Base-by-base conservation (phyloP, 129 eudicot genomes). In the Ambrosia artemisiifolia region DNA sequence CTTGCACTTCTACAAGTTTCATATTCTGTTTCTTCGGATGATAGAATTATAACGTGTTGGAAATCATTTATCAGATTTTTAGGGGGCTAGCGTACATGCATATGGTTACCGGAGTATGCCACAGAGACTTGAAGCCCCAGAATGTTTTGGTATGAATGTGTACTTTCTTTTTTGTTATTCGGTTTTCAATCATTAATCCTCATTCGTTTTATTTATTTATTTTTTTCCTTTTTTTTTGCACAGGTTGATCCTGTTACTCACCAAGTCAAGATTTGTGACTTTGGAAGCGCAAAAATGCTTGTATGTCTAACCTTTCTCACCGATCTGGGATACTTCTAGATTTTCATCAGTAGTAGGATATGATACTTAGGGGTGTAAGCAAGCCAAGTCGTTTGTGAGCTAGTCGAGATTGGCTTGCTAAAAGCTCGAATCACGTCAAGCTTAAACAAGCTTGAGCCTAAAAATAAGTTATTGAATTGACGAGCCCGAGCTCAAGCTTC, bases 41-140 rank as follows among this genome's bases (percentile, higher is more conserved):
- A 38, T 64, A 11, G 43, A 14, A 28, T 65, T 75, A 60, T 60
- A 65, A 74, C 72, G 54, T 35, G 17, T 35, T 35, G 38, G 47
- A 53, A 7, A 56, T 71, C 9, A 10, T 19, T 48, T 20, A 56
- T 63, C 84, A 89, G 96, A 77, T 89, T 62, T 86, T 89, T 53
- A 83, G 96, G 72, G 96, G 96, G 64, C 75, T 89, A 60, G 96
- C 96, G 13, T 89, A 89, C 62, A 89, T 89, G 72, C 92, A 89
- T 73, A 59, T 76, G 82, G 96, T 84, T 78, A 76, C 85, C 30
- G 90, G 96, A 44, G 92, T 87, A 71, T 86, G 92, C 80, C 96
- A 89, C 61, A 84, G 96, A 79, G 96, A 89, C 83, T 69, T 89
- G 76, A 89, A 89, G 67, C 96, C 92, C 77, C 96, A 86, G 63